A percentile compares a stretch with the other conserved stretches of the same genome.
Evolutionary conservation across 345 rosid genomes (phyloP).

Genomic region (Microcos paniculata): DNA sequence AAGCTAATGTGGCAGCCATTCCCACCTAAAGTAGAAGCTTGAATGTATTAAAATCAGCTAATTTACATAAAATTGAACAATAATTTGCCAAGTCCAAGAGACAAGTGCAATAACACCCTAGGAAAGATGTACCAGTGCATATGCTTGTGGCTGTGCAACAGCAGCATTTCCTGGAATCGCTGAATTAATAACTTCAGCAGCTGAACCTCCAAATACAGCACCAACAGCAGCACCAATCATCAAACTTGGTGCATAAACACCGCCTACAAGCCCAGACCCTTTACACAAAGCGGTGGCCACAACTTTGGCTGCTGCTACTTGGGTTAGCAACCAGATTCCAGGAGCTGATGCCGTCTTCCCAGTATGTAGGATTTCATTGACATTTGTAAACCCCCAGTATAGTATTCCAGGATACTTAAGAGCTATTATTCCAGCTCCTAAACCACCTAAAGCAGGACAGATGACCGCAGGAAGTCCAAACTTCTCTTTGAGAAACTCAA

Average conservation of each 20-base stretch:
- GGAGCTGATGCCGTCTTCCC: constrained; percentile 98
- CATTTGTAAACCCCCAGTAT: constrained; percentile 98
- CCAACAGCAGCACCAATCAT: constrained; percentile 99
- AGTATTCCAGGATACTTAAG: constrained; percentile 95
- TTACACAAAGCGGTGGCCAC: constrained; percentile 93
- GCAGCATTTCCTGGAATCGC: constrained; percentile 98
- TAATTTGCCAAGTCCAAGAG: neutral
- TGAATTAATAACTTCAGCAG: constrained; percentile 82
- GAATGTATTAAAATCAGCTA: constrained; percentile 20
- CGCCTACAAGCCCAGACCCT: constrained; percentile 98
- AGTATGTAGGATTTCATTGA: constrained; percentile 91
- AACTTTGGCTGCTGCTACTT: constrained; percentile 92
- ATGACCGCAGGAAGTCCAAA: constrained; percentile 87
- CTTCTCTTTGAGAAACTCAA: constrained; percentile 72
- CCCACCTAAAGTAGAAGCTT: constrained; percentile 68
- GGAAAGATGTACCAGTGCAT: constrained; percentile 74
- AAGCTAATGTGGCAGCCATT: constrained; percentile 98
- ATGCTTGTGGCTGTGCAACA: constrained; percentile 98
- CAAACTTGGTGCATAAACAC: constrained; percentile 96
- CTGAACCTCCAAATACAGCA: constrained; percentile 97
- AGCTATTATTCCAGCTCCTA: constrained; percentile 96
- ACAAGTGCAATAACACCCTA: neutral
- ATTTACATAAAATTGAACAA: constrained; percentile 4
- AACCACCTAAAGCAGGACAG: constrained; percentile 96
- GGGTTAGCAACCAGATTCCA: constrained; percentile 92